Percentiles rank a stretch among this genome's conserved stretches.
These are phyloP conservation scores for Tremella yokohamensis DNA, from an alignment of 768 basidiomycete genomes.

Conservation along the genomic window DNA sequence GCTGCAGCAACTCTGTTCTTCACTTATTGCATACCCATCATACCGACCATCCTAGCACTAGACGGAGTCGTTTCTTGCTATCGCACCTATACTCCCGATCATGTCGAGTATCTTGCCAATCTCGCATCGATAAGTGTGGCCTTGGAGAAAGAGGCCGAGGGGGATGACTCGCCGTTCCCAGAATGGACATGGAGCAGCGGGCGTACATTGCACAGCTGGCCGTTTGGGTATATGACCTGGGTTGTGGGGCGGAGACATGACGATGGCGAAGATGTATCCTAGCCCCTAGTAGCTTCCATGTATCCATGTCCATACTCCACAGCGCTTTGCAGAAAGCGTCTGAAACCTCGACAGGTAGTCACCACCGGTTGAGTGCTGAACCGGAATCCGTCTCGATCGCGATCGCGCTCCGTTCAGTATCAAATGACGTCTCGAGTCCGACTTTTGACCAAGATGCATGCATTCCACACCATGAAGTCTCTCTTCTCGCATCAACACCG, in stretches of 20 bases:
- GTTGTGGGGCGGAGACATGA: constrained; percentile 26
- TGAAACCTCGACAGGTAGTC: too few species aligned
- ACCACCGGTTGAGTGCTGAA: too few species aligned
- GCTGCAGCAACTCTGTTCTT: constrained; percentile 37
- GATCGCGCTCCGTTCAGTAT: too few species aligned
- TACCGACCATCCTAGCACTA: constrained; percentile 42
- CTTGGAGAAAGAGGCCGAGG: constrained; percentile 23
- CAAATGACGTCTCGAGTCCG: too few species aligned
- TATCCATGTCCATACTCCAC: too few species aligned
- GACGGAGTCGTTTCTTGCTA: constrained; percentile 44
- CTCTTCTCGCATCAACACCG: too few species aligned
- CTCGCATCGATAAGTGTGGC: constrained; percentile 18
- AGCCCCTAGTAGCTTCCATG: too few species aligned
- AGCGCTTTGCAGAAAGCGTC: too few species aligned
- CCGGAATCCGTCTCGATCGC: too few species aligned
- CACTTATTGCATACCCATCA: constrained; percentile 46
- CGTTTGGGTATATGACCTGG: constrained; percentile 29
- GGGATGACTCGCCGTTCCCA: constrained; percentile 5
- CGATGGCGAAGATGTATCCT: too few species aligned
- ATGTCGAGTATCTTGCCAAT: constrained; percentile 24
- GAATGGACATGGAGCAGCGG: constrained; percentile 46
- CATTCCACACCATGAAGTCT: too few species aligned
- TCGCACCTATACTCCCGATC: constrained; percentile 33
- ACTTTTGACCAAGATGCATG: too few species aligned
- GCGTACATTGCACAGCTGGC: constrained; percentile 26